Conservation (phyloP, 2,329 filamentous ascomycete species). For the Penicillium sp. region DNA sequence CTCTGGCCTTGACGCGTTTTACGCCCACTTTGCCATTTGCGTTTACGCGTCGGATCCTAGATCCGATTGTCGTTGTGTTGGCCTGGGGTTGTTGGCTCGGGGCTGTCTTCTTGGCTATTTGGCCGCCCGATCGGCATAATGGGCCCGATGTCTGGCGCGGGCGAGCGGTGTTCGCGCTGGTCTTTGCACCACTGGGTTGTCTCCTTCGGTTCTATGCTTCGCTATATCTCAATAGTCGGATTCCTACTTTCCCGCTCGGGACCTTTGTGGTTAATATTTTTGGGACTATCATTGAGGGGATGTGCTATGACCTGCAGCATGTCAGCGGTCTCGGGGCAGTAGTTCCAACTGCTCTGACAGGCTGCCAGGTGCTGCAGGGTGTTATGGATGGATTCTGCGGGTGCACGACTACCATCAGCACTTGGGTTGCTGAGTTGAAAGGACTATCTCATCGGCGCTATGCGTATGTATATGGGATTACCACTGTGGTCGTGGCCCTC, state of each 20-base stretch:
- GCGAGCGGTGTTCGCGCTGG: constrained; percentile 69
- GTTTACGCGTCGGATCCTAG: constrained; percentile 60
- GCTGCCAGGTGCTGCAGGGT: constrained; percentile 68
- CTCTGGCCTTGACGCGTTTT: constrained; percentile 58
- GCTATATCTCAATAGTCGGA: constrained; percentile 65
- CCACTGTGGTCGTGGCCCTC: constrained; percentile 51
- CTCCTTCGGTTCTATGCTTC: constrained; percentile 72
- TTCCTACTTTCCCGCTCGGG: constrained; percentile 73
- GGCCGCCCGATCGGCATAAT: constrained; percentile 60
- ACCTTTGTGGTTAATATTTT: constrained; percentile 80
- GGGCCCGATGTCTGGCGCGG: constrained; percentile 67
- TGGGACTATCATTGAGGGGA: constrained; percentile 71
- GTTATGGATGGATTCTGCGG: constrained; percentile 68
- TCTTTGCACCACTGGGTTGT: constrained; percentile 80
- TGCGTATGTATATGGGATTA: constrained; percentile 61
- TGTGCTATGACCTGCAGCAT: constrained; percentile 78
- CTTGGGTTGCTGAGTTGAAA: constrained; percentile 63
- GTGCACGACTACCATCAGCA: constrained; percentile 65
- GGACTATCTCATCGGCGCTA: constrained; percentile 51
- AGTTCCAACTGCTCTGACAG: constrained; percentile 37
- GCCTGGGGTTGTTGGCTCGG: constrained; percentile 76
- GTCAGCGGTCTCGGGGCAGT: constrained; percentile 50
- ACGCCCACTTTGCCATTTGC: constrained; percentile 62
- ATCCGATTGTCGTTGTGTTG: constrained; percentile 63
- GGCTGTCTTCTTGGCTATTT: constrained; percentile 67